These are phyloP conservation scores for Prunus dulcis DNA, from an alignment of 306 rosid genomes.

Conservation along the genomic window DNA sequence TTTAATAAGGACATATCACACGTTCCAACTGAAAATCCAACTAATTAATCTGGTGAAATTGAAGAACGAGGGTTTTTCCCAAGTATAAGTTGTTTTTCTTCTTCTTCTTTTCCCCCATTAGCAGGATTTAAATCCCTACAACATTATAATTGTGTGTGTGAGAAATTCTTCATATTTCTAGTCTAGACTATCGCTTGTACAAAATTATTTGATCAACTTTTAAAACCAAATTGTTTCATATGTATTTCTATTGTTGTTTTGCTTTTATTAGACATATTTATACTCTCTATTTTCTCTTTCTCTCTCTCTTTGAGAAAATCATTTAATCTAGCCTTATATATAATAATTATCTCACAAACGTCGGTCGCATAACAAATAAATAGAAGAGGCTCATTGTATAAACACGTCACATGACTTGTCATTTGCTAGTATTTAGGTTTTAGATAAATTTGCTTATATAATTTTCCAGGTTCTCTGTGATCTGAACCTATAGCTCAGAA, in stretches of 20 bases:
- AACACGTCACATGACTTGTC: not conserved
- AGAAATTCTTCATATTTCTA: too few species aligned
- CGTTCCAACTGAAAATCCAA: not conserved
- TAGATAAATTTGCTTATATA: not conserved
- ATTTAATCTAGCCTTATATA: too few species aligned
- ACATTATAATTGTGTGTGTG: too few species aligned
- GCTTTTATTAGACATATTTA: not conserved
- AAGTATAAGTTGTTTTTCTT: not conserved
- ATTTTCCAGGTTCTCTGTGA: not conserved
- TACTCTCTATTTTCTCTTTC: not conserved
- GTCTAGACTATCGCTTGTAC: too few species aligned
- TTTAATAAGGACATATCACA: too few species aligned
- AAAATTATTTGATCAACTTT: not conserved
- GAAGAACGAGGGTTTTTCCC: not conserved
- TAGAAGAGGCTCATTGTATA: too few species aligned
- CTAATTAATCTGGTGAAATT: slow-evolving; percentile 8
- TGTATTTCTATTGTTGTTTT: not conserved
- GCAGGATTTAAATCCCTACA: too few species aligned
- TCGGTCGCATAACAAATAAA: too few species aligned
- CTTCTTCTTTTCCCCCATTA: not conserved
- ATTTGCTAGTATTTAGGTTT: not conserved
- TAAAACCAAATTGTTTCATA: too few species aligned
- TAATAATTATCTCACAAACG: too few species aligned
- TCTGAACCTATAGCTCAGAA: not conserved
- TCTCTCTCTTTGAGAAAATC: not conserved